Percentiles rank a stretch among this genome's conserved stretches.
phyloP scores from a whole-genome alignment of 1,284 basidiomycete species.

The Xanthoconium separans region DNA sequence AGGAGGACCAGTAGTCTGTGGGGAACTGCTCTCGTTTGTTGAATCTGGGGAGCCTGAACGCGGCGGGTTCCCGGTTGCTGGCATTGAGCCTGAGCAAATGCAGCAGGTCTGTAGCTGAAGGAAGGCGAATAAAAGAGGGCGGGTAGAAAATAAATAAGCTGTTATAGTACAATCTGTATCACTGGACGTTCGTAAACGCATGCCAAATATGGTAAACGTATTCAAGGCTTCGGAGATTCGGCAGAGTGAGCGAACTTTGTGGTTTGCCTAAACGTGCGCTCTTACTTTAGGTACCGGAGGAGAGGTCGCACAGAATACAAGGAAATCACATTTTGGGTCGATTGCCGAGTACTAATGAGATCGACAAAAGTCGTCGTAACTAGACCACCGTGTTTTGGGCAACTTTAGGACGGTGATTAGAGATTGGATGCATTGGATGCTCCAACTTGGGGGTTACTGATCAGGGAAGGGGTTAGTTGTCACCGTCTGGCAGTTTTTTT shows the following conservation, averaged over 20 bases:
- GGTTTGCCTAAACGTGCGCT: too few relatives aligned
- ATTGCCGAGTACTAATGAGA: too few relatives aligned
- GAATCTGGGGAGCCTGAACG: constrained; percentile 19
- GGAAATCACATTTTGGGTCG: too few relatives aligned
- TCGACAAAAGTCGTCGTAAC: too few relatives aligned
- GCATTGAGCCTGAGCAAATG: constrained; percentile 15
- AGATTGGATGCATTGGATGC: too few relatives aligned
- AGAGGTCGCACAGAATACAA: too few relatives aligned
- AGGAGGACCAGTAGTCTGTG: neutral
- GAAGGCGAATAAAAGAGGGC: constrained; percentile 7
- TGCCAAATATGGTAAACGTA: constrained; percentile 26
- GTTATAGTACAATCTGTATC: neutral
- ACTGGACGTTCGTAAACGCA: constrained; percentile 31
- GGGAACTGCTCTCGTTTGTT: neutral
- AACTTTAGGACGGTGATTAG: too few relatives aligned
- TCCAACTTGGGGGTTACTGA: too few relatives aligned
- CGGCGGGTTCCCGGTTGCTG: constrained; percentile 4
- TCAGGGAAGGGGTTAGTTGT: too few relatives aligned
- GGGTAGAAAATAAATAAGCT: constrained; percentile 19
- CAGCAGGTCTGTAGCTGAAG: constrained; percentile 6
- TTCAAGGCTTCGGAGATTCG: constrained; percentile 1
- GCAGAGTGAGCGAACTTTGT: neutral
- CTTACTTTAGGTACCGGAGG: too few relatives aligned
- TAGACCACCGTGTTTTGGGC: too few relatives aligned
- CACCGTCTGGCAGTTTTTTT: too few relatives aligned